Evolutionary conservation across 2,329 filamentous ascomycete species (phyloP), one percentile per base, ranked within the genome.

Genomic region (Passalora sequoiae): DNA sequence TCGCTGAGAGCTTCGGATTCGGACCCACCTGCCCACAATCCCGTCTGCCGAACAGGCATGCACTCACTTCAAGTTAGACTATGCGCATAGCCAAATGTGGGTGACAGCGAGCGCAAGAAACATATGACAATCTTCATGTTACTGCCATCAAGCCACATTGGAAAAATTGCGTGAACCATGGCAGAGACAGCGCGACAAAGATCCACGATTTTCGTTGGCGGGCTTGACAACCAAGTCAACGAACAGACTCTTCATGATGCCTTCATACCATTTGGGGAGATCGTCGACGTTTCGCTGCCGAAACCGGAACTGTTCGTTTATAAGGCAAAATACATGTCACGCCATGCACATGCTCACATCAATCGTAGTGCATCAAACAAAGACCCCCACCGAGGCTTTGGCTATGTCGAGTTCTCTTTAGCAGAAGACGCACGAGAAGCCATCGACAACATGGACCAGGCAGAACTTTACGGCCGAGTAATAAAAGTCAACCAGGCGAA

Each of bases 361-460:
- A 3, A 8, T 3, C n/a, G 7, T 43, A 62, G 60, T 38, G 40
- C 84, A 53, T 89, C 86, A 50, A 80, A 84, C 5, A 80, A 77
- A 36, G 86, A 94, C 29, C 72, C 81, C 21, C 92, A 98, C 65
- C 77, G 89, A 40, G 92, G 94, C 1, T 98, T 97, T 66, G 92
- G 89, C 46, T 97, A 98, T 64, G 86, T 98, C 38, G 92, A 98
- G 62, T 98, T 86, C 61, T 89, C 96, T 59, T 78, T 88, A 44
- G 76, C 81, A 9, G 79, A 83, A 44, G 92, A 98, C 67, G 91
- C 89, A 20, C 83, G 83, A 60, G 91, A 97, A 68, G 92, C 92
- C 38, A 95, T 98, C 65, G 89, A 97, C 74, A 98, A 98, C 64
- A 97, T 98, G 91, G 88, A 98, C 63, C 89, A 95, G 65, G 85